phyloP scores from a whole-genome alignment of 2,329 filamentous ascomycete species.

The Daldinia sp. region DNA sequence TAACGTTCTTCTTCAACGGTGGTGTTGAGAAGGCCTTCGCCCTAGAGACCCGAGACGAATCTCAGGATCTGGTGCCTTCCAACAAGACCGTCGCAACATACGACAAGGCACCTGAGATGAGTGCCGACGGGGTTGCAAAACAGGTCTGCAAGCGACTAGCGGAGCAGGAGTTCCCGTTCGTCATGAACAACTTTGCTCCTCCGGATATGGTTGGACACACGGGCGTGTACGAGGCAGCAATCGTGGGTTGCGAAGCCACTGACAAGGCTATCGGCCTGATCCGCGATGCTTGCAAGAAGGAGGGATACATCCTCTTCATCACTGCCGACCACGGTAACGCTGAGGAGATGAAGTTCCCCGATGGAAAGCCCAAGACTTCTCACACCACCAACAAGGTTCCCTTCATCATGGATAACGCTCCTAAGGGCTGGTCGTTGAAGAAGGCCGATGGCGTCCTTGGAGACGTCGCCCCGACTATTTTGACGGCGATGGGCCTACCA shows the following conservation, averaged over 20 bases:
- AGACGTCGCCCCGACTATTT: slow-evolving; percentile 93
- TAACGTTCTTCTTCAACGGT: slow-evolving; percentile 99
- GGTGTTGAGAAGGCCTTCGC: slow-evolving; percentile 97
- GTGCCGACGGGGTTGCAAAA: slow-evolving; percentile 85
- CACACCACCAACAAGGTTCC: slow-evolving; percentile 99
- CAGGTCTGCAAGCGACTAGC: slow-evolving; percentile 88
- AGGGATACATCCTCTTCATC: slow-evolving; percentile 92
- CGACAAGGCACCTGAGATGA: slow-evolving; percentile 95
- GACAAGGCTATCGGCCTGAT: slow-evolving; percentile 94
- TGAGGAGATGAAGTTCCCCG: slow-evolving; percentile 97
- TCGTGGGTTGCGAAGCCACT: slow-evolving; percentile 83
- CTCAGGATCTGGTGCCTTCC: slow-evolving; percentile 79
- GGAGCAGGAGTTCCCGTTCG: slow-evolving; percentile 88
- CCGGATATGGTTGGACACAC: slow-evolving; percentile 99
- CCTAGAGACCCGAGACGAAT: slow-evolving; percentile 88
- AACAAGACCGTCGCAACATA: slow-evolving; percentile 93
- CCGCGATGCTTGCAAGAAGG: slow-evolving; percentile 91
- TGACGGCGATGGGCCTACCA: slow-evolving; percentile 88
- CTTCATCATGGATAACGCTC: slow-evolving; percentile 97
- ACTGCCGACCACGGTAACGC: slow-evolving; percentile 98
- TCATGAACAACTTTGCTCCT: slow-evolving; percentile 99
- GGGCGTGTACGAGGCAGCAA: slow-evolving; percentile 93
- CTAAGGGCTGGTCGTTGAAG: slow-evolving; percentile 85
- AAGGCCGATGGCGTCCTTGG: slow-evolving; percentile 85
- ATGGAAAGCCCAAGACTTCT: slow-evolving; percentile 96